These are phyloP conservation scores for Verticillium zaregamsianum DNA, from an alignment of 2,329 filamentous ascomycete species.

Conservation along the genomic window DNA sequence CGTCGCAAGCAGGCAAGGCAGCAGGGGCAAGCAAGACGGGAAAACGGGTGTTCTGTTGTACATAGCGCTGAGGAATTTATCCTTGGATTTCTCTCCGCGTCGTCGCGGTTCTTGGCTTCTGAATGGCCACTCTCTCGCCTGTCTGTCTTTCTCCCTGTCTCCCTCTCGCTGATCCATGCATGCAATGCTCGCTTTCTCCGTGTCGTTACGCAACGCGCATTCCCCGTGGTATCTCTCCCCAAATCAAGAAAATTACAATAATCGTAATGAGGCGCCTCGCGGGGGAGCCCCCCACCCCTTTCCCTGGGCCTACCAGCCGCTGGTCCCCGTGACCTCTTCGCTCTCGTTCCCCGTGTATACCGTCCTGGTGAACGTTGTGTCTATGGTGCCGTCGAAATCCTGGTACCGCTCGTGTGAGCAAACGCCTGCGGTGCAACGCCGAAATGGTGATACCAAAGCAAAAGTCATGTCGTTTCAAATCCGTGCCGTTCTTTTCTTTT, in stretches of 20 bases:
- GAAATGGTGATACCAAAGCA: neutral
- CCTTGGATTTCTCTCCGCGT: neutral
- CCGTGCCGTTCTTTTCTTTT: neutral
- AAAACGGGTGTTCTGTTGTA: too few species aligned
- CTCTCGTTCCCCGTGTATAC: neutral
- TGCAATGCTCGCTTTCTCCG: neutral
- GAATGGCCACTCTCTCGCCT: neutral
- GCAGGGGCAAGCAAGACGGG: too few species aligned
- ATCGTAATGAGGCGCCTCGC: neutral
- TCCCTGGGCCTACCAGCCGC: neutral
- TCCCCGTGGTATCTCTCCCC: neutral
- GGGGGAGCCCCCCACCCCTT: neutral
- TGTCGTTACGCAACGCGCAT: neutral
- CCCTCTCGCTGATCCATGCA: neutral
- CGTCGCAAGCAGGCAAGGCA: too few species aligned
- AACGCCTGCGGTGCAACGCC: neutral
- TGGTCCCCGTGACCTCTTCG: neutral
- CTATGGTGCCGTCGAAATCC: neutral
- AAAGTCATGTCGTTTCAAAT: constrained; percentile 5
- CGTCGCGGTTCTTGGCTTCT: neutral
- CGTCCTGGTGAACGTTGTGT: neutral
- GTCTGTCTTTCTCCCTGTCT: too few species aligned
- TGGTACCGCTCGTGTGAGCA: neutral
- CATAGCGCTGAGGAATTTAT: too few species aligned
- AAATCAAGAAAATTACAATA: neutral